Evolutionary conservation across 2,329 filamentous ascomycete genomes (phyloP).

Genomic region (Trichoderma asperellum): DNA sequence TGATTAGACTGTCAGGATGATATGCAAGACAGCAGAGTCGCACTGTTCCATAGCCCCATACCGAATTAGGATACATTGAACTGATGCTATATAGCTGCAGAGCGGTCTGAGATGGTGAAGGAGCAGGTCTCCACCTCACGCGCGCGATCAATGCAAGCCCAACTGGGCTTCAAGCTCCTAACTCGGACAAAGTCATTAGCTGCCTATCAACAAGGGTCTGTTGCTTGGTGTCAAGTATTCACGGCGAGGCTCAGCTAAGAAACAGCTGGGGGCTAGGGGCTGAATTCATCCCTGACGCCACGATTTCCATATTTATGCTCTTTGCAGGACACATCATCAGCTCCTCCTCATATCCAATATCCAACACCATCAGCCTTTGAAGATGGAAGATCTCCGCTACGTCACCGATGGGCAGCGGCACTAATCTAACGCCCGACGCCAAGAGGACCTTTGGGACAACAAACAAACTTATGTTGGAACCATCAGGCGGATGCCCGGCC

Average conservation of each 20-base stretch:
- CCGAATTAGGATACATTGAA: slow-evolving; percentile 15
- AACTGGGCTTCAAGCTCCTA: slow-evolving; percentile 26
- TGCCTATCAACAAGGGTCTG: background rate
- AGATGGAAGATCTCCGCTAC: slow-evolving; percentile 14
- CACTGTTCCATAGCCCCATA: slow-evolving; percentile 14
- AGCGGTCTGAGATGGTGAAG: slow-evolving; percentile 27
- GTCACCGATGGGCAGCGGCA: slow-evolving; percentile 27
- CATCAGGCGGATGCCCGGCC: slow-evolving; percentile 9
- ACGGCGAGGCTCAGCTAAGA: slow-evolving; percentile 15
- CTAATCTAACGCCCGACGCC: slow-evolving; percentile 23
- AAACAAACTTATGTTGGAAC: slow-evolving; percentile 20
- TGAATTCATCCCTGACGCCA: slow-evolving; percentile 12
- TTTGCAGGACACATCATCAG: slow-evolving; percentile 2
- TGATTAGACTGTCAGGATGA: slow-evolving; percentile 5
- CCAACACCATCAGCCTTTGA: background rate
- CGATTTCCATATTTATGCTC: slow-evolving; percentile 2
- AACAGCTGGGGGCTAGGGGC: background rate
- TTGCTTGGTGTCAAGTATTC: background rate
- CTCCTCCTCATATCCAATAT: background rate
- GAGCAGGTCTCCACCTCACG: slow-evolving; percentile 25
- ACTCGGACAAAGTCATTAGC: slow-evolving; percentile 7
- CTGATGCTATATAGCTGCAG: slow-evolving; percentile 26
- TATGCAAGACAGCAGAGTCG: slow-evolving; percentile 24
- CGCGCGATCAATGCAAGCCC: slow-evolving; percentile 25
- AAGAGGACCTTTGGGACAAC: slow-evolving; percentile 15